These are phyloP conservation scores for Auriscalpium vulgare DNA, from an alignment of 768 basidiomycete genomes.

Conservation along the genomic window DNA sequence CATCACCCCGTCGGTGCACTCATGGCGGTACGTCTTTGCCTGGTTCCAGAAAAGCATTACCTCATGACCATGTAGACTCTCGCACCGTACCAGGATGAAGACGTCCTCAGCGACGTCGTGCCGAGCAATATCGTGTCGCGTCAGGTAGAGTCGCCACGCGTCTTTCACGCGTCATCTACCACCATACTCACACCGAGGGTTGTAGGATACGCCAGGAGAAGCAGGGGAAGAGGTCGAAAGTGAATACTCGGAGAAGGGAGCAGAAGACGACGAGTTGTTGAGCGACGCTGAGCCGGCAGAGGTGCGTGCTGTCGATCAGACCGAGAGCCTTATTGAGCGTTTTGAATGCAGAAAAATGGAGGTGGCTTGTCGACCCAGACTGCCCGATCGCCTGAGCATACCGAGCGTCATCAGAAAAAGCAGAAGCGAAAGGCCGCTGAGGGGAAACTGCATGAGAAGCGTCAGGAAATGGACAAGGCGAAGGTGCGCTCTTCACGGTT, in stretches of 20 bases:
- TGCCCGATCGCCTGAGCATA: slow-evolving; percentile 30
- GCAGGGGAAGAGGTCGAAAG: slow-evolving; percentile 71
- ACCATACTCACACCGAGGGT: slow-evolving; percentile 16
- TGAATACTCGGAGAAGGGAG: slow-evolving; percentile 45
- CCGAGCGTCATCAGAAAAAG: slow-evolving; percentile 36
- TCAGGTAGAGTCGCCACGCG: slow-evolving; percentile 42
- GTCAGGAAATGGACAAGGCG: slow-evolving; percentile 82
- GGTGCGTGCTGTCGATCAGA: slow-evolving; percentile 1
- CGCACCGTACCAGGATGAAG: slow-evolving; percentile 45
- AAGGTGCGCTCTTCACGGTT: slow-evolving; percentile 41
- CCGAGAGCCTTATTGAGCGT: background rate
- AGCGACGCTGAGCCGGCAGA: slow-evolving; percentile 34
- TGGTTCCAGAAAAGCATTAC: too few species aligned
- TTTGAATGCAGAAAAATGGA: slow-evolving; percentile 25
- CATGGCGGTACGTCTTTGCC: too few species aligned
- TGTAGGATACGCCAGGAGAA: slow-evolving; percentile 54
- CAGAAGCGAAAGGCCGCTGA: slow-evolving; percentile 62
- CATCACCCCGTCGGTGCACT: too few species aligned
- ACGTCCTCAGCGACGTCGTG: slow-evolving; percentile 84
- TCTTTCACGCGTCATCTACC: slow-evolving; percentile 4
- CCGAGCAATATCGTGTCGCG: slow-evolving; percentile 89
- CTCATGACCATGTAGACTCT: slow-evolving; percentile 5
- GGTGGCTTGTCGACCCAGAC: slow-evolving; percentile 21
- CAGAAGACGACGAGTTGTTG: slow-evolving; percentile 52
- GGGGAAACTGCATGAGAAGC: slow-evolving; percentile 57